Conservation (phyloP, 176 grass and related monocot species). For the Zoysia pacifica region DNA sequence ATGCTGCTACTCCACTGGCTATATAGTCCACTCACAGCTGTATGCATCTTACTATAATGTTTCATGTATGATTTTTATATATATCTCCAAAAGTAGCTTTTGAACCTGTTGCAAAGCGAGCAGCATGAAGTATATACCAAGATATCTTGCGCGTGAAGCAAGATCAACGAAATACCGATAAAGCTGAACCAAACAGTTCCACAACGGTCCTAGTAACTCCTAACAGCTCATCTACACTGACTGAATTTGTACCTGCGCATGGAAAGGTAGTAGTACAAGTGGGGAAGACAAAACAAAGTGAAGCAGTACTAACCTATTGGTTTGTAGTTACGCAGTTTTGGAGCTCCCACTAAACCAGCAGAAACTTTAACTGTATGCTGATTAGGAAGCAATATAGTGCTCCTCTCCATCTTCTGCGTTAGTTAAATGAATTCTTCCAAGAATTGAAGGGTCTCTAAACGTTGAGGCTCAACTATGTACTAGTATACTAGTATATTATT, state of each 20-base stretch:
- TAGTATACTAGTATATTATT: not conserved
- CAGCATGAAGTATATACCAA: slow-evolving; percentile 23
- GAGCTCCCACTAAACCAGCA: slow-evolving; percentile 42
- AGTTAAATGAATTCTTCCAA: slow-evolving; percentile 7
- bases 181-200: slow-evolving; percentile 21
- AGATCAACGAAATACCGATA: slow-evolving; percentile 8
- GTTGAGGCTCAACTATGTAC: not conserved
- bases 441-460: too few relatives aligned
- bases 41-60: not conserved
- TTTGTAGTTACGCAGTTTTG: not conserved
- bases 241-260: not conserved
- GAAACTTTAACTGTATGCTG: slow-evolving; percentile 38
- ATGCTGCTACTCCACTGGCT: not conserved
- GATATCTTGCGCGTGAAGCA: slow-evolving; percentile 37
- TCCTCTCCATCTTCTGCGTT: not conserved
- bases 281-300: not conserved
- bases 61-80: not conserved
- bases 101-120: slow-evolving; percentile 14
- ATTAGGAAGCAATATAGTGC: slow-evolving; percentile 41
- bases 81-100: not conserved
- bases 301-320: not conserved
- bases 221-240: slow-evolving; percentile 20
- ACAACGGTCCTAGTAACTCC: slow-evolving; percentile 16
- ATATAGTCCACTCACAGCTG: not conserved
- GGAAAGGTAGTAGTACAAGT: not conserved